Base-by-base conservation (phyloP, 2,329 filamentous ascomycete species). In the Talaromyces sp. region DNA sequence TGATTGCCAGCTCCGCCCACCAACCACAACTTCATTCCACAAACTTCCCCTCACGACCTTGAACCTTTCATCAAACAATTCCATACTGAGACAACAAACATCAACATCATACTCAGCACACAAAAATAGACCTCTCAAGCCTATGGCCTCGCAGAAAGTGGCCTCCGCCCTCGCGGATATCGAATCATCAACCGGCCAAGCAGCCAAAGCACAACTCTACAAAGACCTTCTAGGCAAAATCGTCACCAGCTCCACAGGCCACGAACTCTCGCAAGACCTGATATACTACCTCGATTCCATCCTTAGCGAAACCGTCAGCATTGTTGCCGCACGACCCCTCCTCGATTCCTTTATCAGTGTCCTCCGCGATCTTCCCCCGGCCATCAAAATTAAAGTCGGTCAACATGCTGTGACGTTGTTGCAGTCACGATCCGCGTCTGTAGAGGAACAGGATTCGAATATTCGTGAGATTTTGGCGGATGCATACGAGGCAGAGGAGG, bases 401-500 rank as follows among this genome's bases (percentile, higher is more conserved):
- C 84, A 86, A 72, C 87, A 90, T 74, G 86, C 91, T n/a, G 85
- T 96, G 49, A 80, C 84, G 60, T 82, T 88, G 51, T 85, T 97
- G 61, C 76, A 84, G 75, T 78, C 90, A 76, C 86, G 87, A 68
- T 85, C 89, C 78, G 79, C 90, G 75, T 91, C 89, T 1, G 95
- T 92, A 73, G 88, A 95, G 78, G 93, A 98, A 76, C 92, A 96
- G 77, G 88, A 91, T 72, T 91, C 90, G 5, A 83, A 87, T 53
- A 84, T 97, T 63, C 91, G 93, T 69, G 88, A 94, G 73, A 86
- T 93, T 63, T 84, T 97, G 19, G 93, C 94, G 22, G 87, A 91
- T 66, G 92, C 92, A 13, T 90, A 95, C 80, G 93, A 98, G 79
- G 80, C 81, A 65, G 87, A 91, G 69, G 92, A 97, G 58, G 92